phyloP scores from a whole-genome alignment of 2,329 filamentous ascomycete genomes.

The Lecanicillium sp. region DNA sequence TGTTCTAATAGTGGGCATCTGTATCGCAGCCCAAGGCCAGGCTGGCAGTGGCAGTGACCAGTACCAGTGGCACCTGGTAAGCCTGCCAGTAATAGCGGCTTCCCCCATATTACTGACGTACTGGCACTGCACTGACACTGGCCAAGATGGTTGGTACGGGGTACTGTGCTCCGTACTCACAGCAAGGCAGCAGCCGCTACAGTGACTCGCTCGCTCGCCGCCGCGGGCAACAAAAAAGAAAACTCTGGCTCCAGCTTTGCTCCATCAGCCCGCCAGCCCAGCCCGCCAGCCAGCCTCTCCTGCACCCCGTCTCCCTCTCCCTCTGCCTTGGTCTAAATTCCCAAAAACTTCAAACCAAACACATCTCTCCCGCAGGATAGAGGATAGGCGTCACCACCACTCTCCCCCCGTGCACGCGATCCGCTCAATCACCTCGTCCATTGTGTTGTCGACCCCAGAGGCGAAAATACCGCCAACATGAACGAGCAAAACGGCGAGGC shows the following conservation, averaged over 20 bases:
- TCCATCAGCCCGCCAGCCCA: too few relatives aligned
- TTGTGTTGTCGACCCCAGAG: slow-evolving; percentile 7
- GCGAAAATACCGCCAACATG: slow-evolving; percentile 12
- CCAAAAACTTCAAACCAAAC: slow-evolving; percentile 9
- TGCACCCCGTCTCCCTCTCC: too few relatives aligned
- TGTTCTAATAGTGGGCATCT: not conserved
- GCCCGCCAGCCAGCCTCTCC: too few relatives aligned
- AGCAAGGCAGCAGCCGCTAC: too few relatives aligned
- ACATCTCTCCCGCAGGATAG: slow-evolving; percentile 10
- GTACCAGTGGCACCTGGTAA: too few relatives aligned
- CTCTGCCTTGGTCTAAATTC: slow-evolving; percentile 7
- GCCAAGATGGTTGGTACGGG: too few relatives aligned
- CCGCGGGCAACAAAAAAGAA: too few relatives aligned
- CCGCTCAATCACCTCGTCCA: slow-evolving; percentile 6
- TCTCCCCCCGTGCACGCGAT: slow-evolving; percentile 6
- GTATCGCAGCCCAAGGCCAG: not conserved
- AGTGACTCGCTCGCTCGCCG: slow-evolving; percentile 4
- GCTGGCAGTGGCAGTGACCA: not conserved
- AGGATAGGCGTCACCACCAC: slow-evolving; percentile 8
- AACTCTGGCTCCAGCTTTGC: slow-evolving; percentile 3
- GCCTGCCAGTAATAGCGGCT: too few relatives aligned
- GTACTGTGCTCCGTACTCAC: too few relatives aligned
- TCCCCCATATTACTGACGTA: not conserved
- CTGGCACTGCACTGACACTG: too few relatives aligned
- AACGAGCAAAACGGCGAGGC: slow-evolving; percentile 15